These are phyloP conservation scores for Calophaca sinica DNA, from an alignment of 306 rosid genomes.

Conservation along the genomic window DNA sequence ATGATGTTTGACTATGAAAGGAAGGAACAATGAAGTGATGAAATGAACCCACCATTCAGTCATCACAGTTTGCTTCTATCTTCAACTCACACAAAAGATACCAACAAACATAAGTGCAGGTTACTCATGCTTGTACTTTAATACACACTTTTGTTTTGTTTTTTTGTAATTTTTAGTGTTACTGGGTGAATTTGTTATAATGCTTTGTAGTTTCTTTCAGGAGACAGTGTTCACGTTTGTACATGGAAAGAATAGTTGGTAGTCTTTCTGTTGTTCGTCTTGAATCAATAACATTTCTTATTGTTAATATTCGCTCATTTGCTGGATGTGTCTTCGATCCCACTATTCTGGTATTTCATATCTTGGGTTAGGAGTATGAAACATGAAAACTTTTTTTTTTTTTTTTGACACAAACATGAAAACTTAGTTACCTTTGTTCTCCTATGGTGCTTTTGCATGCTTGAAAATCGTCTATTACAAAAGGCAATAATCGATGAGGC, in stretches of 20 bases:
- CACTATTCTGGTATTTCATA: background rate
- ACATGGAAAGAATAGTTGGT: slow-evolving; percentile 11
- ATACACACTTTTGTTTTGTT: background rate
- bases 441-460: background rate
- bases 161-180: background rate
- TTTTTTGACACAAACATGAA: no score
- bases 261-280: background rate
- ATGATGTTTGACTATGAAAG: no score
- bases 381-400: no score
- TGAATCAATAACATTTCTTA: background rate
- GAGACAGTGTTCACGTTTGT: background rate
- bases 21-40: background rate
- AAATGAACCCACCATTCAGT: no score
- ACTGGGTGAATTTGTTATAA: slow-evolving; percentile 3
- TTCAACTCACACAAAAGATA: background rate
- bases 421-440: background rate
- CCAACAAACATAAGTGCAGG: background rate
- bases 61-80: no score
- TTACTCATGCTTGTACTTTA: background rate
- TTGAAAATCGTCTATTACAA: background rate
- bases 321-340: background rate
- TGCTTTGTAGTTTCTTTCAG: background rate
- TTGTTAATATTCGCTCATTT: background rate
- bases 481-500: background rate
- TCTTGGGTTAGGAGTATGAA: background rate